Percentiles rank a stretch among this genome's conserved stretches.
Conservation (phyloP, 208 protist genomes). For the Acanthamoeba royreba region DNA sequence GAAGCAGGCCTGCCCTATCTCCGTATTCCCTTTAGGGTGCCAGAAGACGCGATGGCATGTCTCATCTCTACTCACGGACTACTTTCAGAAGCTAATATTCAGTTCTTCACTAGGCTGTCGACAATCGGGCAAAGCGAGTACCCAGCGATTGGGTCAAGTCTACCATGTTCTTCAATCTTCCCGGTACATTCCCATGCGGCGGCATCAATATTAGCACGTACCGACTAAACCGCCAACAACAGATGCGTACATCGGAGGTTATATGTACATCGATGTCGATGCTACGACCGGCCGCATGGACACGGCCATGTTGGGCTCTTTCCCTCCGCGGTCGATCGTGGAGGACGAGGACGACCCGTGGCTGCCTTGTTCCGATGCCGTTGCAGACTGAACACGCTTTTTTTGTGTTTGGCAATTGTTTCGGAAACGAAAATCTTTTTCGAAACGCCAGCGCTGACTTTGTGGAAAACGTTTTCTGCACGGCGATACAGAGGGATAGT, state of each 20-base stretch:
- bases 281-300: background rate
- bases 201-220: too few species aligned
- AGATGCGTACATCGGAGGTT: conserved; percentile 41
- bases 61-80: background rate
- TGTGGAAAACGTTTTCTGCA: too few species aligned
- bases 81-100: background rate
- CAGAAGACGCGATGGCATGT: background rate
- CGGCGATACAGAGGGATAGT: too few species aligned
- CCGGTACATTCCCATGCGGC: too few species aligned
- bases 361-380: too few species aligned
- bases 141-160: background rate
- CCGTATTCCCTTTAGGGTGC: background rate
- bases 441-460: too few species aligned
- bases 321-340: background rate
- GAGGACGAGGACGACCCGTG: background rate
- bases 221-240: background rate
- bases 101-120: background rate
- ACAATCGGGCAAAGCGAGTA: background rate
- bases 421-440: too few species aligned
- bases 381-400: too few species aligned
- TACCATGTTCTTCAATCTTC: conserved; percentile 12
- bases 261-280: conserved; percentile 36
- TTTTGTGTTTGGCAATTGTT: too few species aligned
- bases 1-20: background rate
- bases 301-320: conserved; percentile 10